Conservation (phyloP, 1,284 basidiomycete genomes). For the Sphaerobolus stellatus region DNA sequence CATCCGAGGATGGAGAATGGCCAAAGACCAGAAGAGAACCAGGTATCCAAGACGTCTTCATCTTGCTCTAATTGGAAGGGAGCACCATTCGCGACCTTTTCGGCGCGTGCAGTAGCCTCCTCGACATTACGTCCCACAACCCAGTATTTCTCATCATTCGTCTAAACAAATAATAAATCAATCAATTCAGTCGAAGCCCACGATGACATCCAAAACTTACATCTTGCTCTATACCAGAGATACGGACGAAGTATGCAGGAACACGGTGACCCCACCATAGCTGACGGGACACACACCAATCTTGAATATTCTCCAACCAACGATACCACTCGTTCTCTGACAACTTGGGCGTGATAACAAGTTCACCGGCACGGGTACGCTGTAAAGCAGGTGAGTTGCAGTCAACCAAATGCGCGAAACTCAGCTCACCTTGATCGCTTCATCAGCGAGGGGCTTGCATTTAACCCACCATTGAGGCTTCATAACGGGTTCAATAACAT, state of each 20-base stretch:
- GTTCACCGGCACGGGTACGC: conserved; percentile 86
- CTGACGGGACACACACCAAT: conserved; percentile 99
- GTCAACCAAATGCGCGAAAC: neutral
- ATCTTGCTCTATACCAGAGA: conserved; percentile 80
- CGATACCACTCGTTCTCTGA: conserved; percentile 96
- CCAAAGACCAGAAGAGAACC: conserved; percentile 99
- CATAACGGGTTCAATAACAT: conserved; percentile 92
- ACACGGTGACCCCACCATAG: conserved; percentile 99
- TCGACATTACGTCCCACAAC: conserved; percentile 84
- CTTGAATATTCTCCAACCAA: conserved; percentile 95
- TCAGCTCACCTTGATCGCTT: conserved; percentile 72
- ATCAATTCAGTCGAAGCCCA: neutral
- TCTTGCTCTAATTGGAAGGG: conserved; percentile 88
- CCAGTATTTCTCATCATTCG: conserved; percentile 78
- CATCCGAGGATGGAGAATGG: conserved; percentile 98
- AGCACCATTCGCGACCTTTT: conserved; percentile 66
- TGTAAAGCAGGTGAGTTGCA: conserved; percentile 29
- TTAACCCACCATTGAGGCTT: conserved; percentile 99
- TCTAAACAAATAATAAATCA: conserved; percentile 36
- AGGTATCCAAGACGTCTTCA: conserved; percentile 97
- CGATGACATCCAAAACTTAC: conserved; percentile 48
- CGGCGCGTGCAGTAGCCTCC: conserved; percentile 80
- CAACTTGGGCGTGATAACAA: conserved; percentile 79
- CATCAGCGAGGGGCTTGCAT: conserved; percentile 90
- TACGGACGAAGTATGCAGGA: conserved; percentile 91